Evolutionary conservation across 345 rosid species (phyloP).

Genomic region (Pugionium cornutum): DNA sequence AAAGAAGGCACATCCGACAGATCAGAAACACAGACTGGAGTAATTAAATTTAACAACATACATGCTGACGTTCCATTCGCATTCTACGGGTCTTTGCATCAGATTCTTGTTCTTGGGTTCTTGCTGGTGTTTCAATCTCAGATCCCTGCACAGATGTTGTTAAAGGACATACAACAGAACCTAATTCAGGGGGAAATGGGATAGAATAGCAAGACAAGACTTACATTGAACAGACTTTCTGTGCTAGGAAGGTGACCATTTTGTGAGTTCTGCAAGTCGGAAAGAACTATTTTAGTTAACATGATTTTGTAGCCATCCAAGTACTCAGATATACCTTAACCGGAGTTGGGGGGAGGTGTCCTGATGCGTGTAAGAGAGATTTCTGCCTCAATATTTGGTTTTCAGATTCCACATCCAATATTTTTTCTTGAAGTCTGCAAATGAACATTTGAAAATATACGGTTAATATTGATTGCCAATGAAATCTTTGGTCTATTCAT

Average conservation of each 20-base stretch:
- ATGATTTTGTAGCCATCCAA: conserved; percentile 21
- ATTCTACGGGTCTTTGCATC: conserved; percentile 73
- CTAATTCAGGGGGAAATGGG: conserved; percentile 16
- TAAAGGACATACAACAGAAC: conserved; percentile 13
- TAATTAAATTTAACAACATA: conserved; percentile 43
- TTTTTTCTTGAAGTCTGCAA: conserved; percentile 79
- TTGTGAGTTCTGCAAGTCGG: conserved; percentile 59
- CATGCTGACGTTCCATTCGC: conserved; percentile 77
- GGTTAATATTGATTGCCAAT: conserved; percentile 6
- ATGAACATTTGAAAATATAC: conserved; percentile 26
- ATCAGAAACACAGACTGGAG: conserved; percentile 25
- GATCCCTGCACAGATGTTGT: conserved; percentile 56
- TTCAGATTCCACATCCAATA: conserved; percentile 78
- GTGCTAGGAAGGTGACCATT: conserved; percentile 70
- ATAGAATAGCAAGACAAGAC: conserved; percentile 17
- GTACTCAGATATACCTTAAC: conserved; percentile 49
- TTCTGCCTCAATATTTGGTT: conserved; percentile 80
- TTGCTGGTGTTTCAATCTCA: conserved; percentile 56
- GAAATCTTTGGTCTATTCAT: conserved; percentile 13
- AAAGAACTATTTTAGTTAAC: conserved; percentile 18
- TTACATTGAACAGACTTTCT: conserved; percentile 56
- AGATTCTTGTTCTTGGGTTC: conserved; percentile 59
- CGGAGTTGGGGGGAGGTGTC: conserved; percentile 54
- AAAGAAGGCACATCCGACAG: conserved; percentile 19
- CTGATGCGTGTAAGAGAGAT: conserved; percentile 54